These are phyloP conservation scores for Geotrichum candidum DNA, from an alignment of 1,139 yeast genomes.

Conservation along the genomic window DNA sequence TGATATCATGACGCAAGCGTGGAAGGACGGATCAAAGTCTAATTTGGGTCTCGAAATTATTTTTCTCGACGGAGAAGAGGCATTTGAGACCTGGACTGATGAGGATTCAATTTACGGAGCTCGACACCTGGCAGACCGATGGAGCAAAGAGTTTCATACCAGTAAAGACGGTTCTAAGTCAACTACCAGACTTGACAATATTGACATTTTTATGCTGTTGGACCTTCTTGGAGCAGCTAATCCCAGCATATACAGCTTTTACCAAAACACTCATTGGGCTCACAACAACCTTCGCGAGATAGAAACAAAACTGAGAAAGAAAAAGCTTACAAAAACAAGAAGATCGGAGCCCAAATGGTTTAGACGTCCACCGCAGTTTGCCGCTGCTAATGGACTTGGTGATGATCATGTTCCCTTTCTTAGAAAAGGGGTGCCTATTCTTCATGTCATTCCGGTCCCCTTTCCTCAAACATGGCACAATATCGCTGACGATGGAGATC, in stretches of 20 bases:
- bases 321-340: constrained; percentile 8
- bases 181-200: constrained; percentile 26
- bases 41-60: constrained; percentile 43
- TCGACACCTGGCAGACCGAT: constrained; percentile 41
- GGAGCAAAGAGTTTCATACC: constrained; percentile 30
- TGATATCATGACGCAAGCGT: constrained; percentile 26
- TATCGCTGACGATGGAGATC: constrained; percentile 35
- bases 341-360: constrained; percentile 6
- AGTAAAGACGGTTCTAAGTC: constrained; percentile 9
- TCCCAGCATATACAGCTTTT: constrained; percentile 43
- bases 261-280: constrained; percentile 38
- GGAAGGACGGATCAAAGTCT: constrained; percentile 22
- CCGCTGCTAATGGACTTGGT: constrained; percentile 36
- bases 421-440: constrained; percentile 41
- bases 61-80: constrained; percentile 59
- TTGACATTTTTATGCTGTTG: constrained; percentile 43
- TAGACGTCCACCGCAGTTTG: constrained; percentile 18
- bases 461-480: constrained; percentile 53
- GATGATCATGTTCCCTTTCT: constrained; percentile 54
- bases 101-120: constrained; percentile 53
- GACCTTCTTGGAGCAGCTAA: constrained; percentile 45
- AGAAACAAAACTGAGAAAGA: constrained; percentile 22
- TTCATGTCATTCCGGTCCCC: constrained; percentile 47
- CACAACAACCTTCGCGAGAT: constrained; percentile 36
- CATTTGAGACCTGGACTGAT: constrained; percentile 45